Evolutionary conservation across 208 protist species (phyloP), one percentile per base, ranked within the genome.

Genomic region (Wallacemonas sp.): DNA sequence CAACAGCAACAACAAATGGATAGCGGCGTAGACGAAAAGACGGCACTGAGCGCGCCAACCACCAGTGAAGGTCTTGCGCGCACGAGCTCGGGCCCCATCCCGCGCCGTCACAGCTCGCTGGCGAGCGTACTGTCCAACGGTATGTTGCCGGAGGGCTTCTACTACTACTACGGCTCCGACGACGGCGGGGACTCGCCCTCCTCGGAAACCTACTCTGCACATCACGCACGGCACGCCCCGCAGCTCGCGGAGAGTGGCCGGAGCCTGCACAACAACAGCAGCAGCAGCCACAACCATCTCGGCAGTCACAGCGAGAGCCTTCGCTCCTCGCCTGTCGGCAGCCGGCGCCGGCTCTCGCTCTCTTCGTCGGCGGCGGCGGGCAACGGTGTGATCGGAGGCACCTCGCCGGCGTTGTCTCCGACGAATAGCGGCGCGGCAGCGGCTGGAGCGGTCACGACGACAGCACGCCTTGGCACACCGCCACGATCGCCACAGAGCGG

Each of bases 141-240:
- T 8, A 16, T 59, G 31, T 26, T 59, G 1, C 52, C 52, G 0
- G 52, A 59, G 0, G 52, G 52, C 31, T 59, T 59, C 32, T 59
- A 59, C 32, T 59, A 44, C 20, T 59, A 59, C 32, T 59, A 59
- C 52, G 52, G 52, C 16, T 41, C 52, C n/a, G 52, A 59, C 3
- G 52, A 59, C 31, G 52, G 32, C 14, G 7, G 36, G 31, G 52
- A 59, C 52, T 59, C 52, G 26, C 52, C 52, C 4, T 22, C 10
- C 52, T 59, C 52, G 8, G 52, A 41, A 8, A 59, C 12, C 31
- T 33, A 42, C 31, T 59, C 52, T 3, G 16, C 32, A 3, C 22
- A 20, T 14, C 14, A 50, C 0, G 49, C 49, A 26, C 49, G 49
- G 20, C 4, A 7, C 10, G 10, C 7, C 7, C 36, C 36, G 36